Percentiles rank a stretch among this genome's conserved stretches.
Conservation (phyloP, 2,329 filamentous ascomycete species). For the Aureobasidium mangrovei region DNA sequence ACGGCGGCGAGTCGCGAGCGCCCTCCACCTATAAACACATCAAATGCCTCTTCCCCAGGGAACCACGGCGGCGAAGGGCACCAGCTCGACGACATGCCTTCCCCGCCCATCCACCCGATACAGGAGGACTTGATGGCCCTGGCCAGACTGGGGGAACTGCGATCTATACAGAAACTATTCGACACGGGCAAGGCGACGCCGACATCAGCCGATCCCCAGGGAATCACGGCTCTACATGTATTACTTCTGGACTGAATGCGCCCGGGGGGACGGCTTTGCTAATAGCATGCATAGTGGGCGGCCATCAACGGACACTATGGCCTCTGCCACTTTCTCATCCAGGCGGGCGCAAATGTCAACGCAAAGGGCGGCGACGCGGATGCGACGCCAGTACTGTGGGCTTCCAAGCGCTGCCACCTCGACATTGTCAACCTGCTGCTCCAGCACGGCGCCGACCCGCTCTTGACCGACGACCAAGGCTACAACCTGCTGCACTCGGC, state of each 20-base stretch:
- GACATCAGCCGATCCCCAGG: conserved; percentile 78
- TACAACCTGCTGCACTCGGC: conserved; percentile 97
- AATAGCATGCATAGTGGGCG: conserved; percentile 62
- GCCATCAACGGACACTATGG: conserved; percentile 98
- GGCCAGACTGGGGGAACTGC: conserved; percentile 77
- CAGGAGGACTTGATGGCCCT: conserved; percentile 93
- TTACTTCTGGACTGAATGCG: not conserved
- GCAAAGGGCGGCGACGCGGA: conserved; percentile 91
- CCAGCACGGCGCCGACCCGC: conserved; percentile 81
- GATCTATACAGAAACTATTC: conserved; percentile 81
- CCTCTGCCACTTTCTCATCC: conserved; percentile 91
- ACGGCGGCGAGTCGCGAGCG: conserved; percentile 1
- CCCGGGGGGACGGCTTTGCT: not conserved
- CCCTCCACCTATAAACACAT: not conserved
- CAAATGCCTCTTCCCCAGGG: not conserved
- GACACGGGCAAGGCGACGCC: conserved; percentile 73
- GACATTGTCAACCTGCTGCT: conserved; percentile 91
- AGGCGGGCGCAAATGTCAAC: conserved; percentile 81
- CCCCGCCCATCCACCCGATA: conserved; percentile 34
- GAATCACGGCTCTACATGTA: conserved; percentile 93
- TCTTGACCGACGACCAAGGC: conserved; percentile 86
- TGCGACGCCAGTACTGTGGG: conserved; percentile 93
- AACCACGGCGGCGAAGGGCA: conserved; percentile 2
- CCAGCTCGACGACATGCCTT: conserved; percentile 28
- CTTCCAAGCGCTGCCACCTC: conserved; percentile 91